A percentile compares a stretch with the other conserved stretches of the same genome.
Conservation (phyloP, 2,329 filamentous ascomycete species). For the Colletotrichum cuscutae region DNA sequence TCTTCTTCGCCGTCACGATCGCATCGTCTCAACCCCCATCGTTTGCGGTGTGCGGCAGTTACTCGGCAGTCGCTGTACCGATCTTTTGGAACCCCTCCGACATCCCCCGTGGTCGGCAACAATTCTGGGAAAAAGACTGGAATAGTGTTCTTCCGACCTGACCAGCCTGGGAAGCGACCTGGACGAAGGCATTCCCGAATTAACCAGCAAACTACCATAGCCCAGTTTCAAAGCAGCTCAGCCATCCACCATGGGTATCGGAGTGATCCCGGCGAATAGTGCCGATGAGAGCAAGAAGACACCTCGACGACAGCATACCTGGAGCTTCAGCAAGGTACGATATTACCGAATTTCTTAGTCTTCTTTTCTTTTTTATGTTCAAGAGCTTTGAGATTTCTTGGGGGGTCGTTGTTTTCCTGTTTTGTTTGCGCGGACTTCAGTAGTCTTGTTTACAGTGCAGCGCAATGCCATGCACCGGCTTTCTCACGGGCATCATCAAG, state of each 20-base stretch:
- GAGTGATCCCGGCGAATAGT: slow-evolving; percentile 29
- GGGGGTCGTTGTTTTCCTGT: too few relatives aligned
- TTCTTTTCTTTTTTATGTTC: neutral
- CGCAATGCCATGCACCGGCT: neutral
- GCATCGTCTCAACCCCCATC: slow-evolving; percentile 7
- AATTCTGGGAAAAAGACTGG: neutral
- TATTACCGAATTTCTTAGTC: neutral
- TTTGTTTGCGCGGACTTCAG: neutral
- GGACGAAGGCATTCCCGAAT: neutral
- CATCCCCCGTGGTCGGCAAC: slow-evolving; percentile 25
- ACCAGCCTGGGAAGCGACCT: neutral
- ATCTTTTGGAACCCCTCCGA: slow-evolving; percentile 15
- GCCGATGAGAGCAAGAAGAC: slow-evolving; percentile 22
- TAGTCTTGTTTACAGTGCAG: neutral
- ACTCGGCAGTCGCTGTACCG: slow-evolving; percentile 30
- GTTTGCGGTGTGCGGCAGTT: slow-evolving; percentile 14
- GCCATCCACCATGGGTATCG: slow-evolving; percentile 28
- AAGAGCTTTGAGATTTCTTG: neutral
- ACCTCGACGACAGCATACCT: slow-evolving; percentile 49
- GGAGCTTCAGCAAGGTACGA: slow-evolving; percentile 53
- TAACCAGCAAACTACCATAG: neutral
- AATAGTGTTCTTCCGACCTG: neutral
- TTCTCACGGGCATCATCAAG: slow-evolving; percentile 15
- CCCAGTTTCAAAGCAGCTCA: neutral
- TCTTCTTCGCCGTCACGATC: neutral